Conservation (phyloP, 257 asterid species). For the Petunia secreta region DNA sequence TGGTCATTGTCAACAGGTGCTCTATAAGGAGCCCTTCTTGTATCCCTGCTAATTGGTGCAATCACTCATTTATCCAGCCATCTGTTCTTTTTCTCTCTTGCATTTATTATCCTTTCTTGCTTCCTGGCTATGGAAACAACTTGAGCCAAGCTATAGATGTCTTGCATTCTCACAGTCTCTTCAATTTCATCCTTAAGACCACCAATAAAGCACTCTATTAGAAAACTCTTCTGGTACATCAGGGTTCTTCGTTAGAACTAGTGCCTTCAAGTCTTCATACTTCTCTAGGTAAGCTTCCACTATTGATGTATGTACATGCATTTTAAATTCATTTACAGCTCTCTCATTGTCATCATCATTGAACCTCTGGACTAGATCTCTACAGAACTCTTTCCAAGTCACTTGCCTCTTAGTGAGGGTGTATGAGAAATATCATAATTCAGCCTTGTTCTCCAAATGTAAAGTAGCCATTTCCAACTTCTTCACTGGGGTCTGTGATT, state of each 20-base stretch:
- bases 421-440: background rate
- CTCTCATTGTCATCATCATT: background rate
- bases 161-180: background rate
- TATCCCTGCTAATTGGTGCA: too few species aligned
- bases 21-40: too few species aligned
- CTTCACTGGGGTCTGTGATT: background rate
- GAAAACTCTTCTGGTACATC: background rate
- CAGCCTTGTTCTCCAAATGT: background rate
- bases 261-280: background rate
- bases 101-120: background rate
- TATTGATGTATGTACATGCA: background rate
- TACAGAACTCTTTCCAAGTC: background rate
- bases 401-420: background rate
- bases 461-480: background rate
- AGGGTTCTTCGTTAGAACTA: background rate
- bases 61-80: too few species aligned
- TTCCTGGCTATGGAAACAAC: background rate
- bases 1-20: too few species aligned
- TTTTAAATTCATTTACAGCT: background rate
- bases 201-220: background rate
- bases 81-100: background rate
- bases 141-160: background rate
- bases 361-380: background rate
- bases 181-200: background rate
- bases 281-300: background rate